These are phyloP conservation scores for Starmerella scarabaei DNA, from an alignment of 805 yeast species.

Conservation along the genomic window DNA sequence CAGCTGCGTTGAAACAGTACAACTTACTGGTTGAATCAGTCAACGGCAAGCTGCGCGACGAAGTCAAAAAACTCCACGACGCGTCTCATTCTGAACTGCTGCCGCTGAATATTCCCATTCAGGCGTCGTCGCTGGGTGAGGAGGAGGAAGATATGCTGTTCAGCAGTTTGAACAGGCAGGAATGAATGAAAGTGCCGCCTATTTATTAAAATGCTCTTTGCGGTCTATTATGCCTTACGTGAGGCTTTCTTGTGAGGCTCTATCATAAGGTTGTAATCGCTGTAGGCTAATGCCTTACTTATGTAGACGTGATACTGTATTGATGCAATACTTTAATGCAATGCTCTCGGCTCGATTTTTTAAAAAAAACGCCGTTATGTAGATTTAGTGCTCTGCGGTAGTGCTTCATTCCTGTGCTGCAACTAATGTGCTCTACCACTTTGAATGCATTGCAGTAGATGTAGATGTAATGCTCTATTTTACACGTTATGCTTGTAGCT, in stretches of 20 bases:
- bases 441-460: too few species aligned
- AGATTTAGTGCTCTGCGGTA: too few species aligned
- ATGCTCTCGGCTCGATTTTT: too few species aligned
- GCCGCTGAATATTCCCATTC: constrained; percentile 56
- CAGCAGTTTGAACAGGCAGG: background rate
- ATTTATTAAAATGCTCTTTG: too few species aligned
- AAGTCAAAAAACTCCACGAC: constrained; percentile 47
- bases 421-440: too few species aligned
- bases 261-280: background rate
- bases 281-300: background rate
- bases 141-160: constrained; percentile 37
- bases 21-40: constrained; percentile 44
- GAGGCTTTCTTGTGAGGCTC: too few species aligned
- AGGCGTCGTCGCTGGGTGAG: constrained; percentile 54
- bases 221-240: too few species aligned
- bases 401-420: too few species aligned
- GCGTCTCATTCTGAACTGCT: constrained; percentile 39
- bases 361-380: too few species aligned
- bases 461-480: too few species aligned
- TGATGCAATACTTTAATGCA: too few species aligned
- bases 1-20: constrained; percentile 35
- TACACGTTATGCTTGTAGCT: too few species aligned
- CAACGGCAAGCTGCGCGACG: constrained; percentile 49
- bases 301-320: background rate
- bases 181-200: background rate